phyloP scores from a whole-genome alignment of 352 stramenopile genomes.

The Globisporangium polare region DNA sequence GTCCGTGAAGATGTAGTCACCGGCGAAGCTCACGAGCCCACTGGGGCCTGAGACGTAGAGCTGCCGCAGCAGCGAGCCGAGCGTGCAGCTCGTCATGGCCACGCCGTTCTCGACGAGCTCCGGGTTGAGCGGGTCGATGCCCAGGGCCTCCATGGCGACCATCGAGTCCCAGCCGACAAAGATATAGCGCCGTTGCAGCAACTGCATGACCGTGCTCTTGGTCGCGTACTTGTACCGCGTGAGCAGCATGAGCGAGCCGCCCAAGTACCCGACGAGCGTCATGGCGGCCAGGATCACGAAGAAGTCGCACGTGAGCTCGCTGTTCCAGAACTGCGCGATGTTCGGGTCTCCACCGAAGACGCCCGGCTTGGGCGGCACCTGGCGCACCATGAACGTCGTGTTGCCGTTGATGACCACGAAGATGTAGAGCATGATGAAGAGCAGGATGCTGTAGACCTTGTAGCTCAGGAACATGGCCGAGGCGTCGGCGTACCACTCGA shows the following conservation, averaged over 20 bases:
- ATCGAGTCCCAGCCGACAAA: too few species aligned
- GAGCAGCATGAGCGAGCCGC: too few species aligned
- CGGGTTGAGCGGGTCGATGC: too few species aligned
- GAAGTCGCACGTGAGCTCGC: constrained; percentile 43
- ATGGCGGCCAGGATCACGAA: constrained; percentile 24
- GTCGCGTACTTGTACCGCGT: constrained; percentile 7
- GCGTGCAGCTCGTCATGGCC: too few species aligned
- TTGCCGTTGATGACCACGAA: constrained; percentile 22
- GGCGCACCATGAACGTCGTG: constrained; percentile 30
- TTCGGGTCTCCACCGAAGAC: constrained; percentile 29
- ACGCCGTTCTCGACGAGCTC: too few species aligned
- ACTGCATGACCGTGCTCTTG: too few species aligned
- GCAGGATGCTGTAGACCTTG: constrained; percentile 24
- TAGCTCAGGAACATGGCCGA: constrained; percentile 36
- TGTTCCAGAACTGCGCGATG: constrained; percentile 37
- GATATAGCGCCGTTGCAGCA: too few species aligned
- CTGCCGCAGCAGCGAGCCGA: too few species aligned
- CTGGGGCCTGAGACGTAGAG: too few species aligned
- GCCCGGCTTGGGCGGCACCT: constrained; percentile 18
- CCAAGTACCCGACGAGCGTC: constrained; percentile 12
- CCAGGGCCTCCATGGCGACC: too few species aligned
- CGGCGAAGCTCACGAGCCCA: too few species aligned
- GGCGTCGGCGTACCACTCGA: constrained; percentile 32
- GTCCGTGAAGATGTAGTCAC: too few species aligned
- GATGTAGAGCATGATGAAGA: constrained; percentile 17